Evolutionary conservation across 176 grass and related monocot species (phyloP), one percentile per base, ranked within the genome.

Genomic region (Eleusine indica): DNA sequence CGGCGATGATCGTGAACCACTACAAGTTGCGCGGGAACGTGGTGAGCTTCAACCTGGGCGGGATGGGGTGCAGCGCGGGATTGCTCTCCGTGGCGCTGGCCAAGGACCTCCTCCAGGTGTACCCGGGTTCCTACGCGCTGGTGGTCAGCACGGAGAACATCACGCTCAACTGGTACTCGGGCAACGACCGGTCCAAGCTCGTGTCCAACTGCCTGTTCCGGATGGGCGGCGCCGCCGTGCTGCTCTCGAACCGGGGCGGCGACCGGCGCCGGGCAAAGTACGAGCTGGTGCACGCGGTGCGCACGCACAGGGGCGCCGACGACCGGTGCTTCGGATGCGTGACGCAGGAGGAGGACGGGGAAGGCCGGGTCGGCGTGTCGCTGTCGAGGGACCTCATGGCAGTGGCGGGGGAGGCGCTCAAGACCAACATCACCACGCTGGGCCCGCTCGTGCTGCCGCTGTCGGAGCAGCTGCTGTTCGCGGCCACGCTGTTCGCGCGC

Each of bases 41-140:
- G 0, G 63, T 87, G 17, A 97, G 94, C 86, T 97, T 90, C 75
- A 97, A 97, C 44, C 77, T 97, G 1, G 94, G 94, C 30, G 94
- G 94, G 4, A 97, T 97, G 94, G 94, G 94, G 6, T 97, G 94
- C 78, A 97, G 94, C 54, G 92, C 94, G 0, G 94, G 94, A 12
- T 19, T 97, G 17, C 65, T 97, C 12, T 90, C 94, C 0, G 86
- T 97, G 3, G 86, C 94, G 61, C 89, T 97, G 14, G 94, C 94
- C 54, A 97, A 78, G 86, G 92, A 97, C 74, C 84, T 97, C 18
- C 87, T 97, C n/a, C 92, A 92, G 83, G 86, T 92, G 52, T 83
- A 97, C 62, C 89, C 89, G 48, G 91, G 82, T 66, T 80, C 94
- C 30, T 94, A 97, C 44, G 94, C 94, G 2, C 80, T 97, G 58